Conservation (phyloP, 495 filamentous ascomycete genomes). For the Aspergillus carlsbadensis region DNA sequence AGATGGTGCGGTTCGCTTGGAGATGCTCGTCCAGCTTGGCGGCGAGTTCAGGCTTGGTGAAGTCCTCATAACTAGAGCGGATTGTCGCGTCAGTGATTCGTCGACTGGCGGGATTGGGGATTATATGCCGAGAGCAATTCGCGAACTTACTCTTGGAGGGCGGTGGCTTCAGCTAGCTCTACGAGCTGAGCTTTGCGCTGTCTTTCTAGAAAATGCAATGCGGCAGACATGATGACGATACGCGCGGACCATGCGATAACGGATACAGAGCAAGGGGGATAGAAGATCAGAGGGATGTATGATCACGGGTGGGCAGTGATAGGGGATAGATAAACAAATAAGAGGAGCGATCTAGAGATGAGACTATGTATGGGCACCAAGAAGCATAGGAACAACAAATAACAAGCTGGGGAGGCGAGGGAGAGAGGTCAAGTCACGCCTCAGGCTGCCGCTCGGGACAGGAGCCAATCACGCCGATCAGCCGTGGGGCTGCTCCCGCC, state of each 20-base stretch:
- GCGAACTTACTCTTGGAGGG: slow-evolving; percentile 66
- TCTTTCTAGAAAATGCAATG: slow-evolving; percentile 70
- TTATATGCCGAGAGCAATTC: slow-evolving; percentile 10
- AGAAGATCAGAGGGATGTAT: not conserved
- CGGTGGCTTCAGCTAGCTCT: slow-evolving; percentile 70
- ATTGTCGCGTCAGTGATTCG: not conserved
- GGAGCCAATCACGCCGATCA: slow-evolving; percentile 13
- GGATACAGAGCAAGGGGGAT: slow-evolving; percentile 23
- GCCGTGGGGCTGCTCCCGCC: slow-evolving; percentile 17
- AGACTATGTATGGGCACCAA: not conserved
- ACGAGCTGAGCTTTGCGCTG: slow-evolving; percentile 82
- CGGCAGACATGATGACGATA: slow-evolving; percentile 56
- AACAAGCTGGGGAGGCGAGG: slow-evolving; percentile 4
- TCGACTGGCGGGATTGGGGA: not conserved
- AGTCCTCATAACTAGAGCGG: slow-evolving; percentile 60
- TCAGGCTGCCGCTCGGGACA: not conserved
- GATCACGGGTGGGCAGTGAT: not conserved
- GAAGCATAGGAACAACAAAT: slow-evolving; percentile 8
- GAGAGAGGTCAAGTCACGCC: not conserved
- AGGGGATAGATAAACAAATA: not conserved
- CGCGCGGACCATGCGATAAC: slow-evolving; percentile 45
- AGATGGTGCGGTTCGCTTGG: slow-evolving; percentile 58
- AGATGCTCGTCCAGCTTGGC: slow-evolving; percentile 72
- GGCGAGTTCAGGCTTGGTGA: slow-evolving; percentile 83
- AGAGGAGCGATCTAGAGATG: not conserved